Percentiles rank a stretch among this genome's conserved stretches.
phyloP scores from a whole-genome alignment of 202 grass and related monocot genomes.

The Schoenoplectus triqueter region DNA sequence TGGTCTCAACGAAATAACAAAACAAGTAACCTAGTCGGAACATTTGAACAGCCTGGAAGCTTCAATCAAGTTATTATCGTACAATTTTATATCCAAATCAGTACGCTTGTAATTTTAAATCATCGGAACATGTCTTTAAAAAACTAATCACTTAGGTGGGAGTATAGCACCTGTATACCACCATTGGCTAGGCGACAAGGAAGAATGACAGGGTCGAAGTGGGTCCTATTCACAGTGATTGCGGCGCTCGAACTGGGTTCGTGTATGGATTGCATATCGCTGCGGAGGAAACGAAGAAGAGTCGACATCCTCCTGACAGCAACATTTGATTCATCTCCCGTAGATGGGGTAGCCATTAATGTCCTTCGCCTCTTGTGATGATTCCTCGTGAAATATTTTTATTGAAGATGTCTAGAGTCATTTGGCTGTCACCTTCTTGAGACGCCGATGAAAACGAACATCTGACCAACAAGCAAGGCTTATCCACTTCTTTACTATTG shows the following conservation, averaged over 20 bases:
- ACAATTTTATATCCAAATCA: background rate
- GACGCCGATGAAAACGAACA: background rate
- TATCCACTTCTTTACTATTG: background rate
- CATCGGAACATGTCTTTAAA: background rate
- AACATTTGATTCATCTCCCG: background rate
- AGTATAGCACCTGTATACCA: constrained; percentile 18
- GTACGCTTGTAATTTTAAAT: background rate
- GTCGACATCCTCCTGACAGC: background rate
- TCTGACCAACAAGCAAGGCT: background rate
- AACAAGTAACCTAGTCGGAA: background rate
- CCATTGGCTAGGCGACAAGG: background rate
- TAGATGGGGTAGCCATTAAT: background rate
- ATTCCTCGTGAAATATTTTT: background rate
- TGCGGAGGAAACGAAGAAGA: constrained; percentile 2
- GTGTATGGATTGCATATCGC: background rate
- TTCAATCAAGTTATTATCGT: background rate
- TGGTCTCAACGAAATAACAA: background rate
- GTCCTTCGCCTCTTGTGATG: background rate
- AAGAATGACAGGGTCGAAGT: constrained; percentile 10
- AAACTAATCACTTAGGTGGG: background rate
- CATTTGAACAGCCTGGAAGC: background rate
- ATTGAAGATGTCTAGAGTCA: background rate
- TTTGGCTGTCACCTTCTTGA: background rate
- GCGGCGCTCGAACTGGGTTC: background rate
- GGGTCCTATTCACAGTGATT: background rate